Evolutionary conservation across 495 filamentous ascomycete species (phyloP), one percentile per base, ranked within the genome.

Genomic region (Margaritispora aquatica): DNA sequence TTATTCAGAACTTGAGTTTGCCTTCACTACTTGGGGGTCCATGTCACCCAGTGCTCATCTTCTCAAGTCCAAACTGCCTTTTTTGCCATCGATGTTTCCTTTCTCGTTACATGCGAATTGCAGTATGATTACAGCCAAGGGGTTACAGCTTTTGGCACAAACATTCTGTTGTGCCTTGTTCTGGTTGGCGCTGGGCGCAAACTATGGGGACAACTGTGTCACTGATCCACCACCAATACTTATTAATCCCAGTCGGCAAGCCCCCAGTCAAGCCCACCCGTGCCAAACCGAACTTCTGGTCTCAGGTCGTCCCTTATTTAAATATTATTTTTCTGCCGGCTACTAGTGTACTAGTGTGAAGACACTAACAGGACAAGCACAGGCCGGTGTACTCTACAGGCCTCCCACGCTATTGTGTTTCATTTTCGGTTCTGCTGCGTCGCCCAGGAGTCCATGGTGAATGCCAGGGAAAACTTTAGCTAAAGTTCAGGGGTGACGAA

Each of bases 341-440:
- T 44, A 3, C 10, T 17, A 8, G 38, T n/a, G 29, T 34, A 13
- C 29, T 34, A 34, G 29, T 44, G 19, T 44, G 10, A 17, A 44
- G 19, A 44, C 38, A 17, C 38, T 44, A 44, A n/a, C n/a, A 44
- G 38, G 38, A 44, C 38, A 8, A 44, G 38, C 38, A 44, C 38
- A 44, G 38, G 19, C 38, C 19, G 38, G 38, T n/a, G 38, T 17
- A 44, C n/a, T 44, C 17, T 15, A 44, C 38, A 44, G 38, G 38
- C 38, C 47, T 11, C 55, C 63, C 63, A 62, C 63, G 63, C 63
- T 66, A 66, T 66, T 60, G 56, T 66, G 63, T 66, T 66, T 66
- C 63, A 65, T 58, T 65, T 61, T 60, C 31, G 63, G 59, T 51
- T 51, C 53, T 62, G 51, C 57, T 60, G 62, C 62, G 54, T 57